Evolutionary conservation across 345 rosid genomes (phyloP).

Genomic region (Punica granatum): DNA sequence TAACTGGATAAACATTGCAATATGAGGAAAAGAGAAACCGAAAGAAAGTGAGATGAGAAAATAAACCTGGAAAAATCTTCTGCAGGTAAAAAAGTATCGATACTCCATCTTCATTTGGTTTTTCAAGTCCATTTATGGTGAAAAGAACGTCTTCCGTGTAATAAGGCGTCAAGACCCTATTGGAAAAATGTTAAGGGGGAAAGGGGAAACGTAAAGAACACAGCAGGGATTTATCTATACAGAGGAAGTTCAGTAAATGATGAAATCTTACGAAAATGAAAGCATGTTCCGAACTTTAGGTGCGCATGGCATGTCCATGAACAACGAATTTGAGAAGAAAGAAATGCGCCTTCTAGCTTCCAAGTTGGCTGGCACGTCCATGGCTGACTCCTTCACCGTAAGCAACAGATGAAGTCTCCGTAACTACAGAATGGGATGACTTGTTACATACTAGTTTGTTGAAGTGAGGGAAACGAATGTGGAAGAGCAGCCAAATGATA

Average conservation of each 20-base stretch:
- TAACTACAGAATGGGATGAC: conserved; percentile 9
- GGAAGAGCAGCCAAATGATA: not conserved
- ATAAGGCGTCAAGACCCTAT: conserved; percentile 92
- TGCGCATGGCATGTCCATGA: conserved; percentile 97
- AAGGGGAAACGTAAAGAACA: not conserved
- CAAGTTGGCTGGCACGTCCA: conserved; percentile 98
- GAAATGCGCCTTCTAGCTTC: conserved; percentile 98
- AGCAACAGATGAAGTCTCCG: conserved; percentile 45
- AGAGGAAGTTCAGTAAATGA: not conserved
- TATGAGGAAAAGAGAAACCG: not conserved
- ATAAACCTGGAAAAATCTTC: conserved; percentile 88
- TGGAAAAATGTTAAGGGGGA: conserved; percentile 1
- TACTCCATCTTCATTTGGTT: conserved; percentile 92
- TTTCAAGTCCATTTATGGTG: conserved; percentile 62
- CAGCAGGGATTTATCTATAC: not conserved
- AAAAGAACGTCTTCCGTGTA: conserved; percentile 89
- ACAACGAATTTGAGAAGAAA: conserved; percentile 94
- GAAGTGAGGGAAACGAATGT: not conserved
- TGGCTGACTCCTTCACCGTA: conserved; percentile 96
- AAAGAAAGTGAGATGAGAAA: conserved; percentile 5
- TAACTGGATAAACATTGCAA: not conserved
- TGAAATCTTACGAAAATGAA: conserved; percentile 85
- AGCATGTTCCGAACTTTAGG: conserved; percentile 99
- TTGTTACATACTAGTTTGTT: not conserved
- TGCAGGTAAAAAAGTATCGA: conserved; percentile 93